Evolutionary conservation across 176 grass and related monocot genomes (phyloP).

Genomic region (Aechmea fasciata): DNA sequence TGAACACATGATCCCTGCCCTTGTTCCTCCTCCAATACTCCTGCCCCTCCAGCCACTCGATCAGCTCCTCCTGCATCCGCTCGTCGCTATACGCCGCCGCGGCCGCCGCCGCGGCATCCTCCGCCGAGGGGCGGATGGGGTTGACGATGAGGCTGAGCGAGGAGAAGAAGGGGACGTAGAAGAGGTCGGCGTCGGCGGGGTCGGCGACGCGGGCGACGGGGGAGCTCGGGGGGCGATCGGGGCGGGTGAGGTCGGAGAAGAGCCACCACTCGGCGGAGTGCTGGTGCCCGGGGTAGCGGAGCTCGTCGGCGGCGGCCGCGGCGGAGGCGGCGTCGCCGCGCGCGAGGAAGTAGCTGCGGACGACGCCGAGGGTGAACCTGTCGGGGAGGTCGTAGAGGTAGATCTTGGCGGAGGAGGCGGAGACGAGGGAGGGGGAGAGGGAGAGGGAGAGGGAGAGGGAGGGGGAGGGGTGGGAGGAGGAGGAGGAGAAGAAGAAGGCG

Average conservation of each 20-base stretch:
- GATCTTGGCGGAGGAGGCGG: slow-evolving; percentile 45
- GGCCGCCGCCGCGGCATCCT: slow-evolving; percentile 14
- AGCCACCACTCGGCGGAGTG: slow-evolving; percentile 89
- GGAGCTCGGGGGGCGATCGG: slow-evolving; percentile 16
- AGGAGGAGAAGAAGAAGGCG: slow-evolving; percentile 15
- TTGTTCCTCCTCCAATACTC: slow-evolving; percentile 54
- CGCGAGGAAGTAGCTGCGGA: slow-evolving; percentile 55
- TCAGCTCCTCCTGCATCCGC: slow-evolving; percentile 67
- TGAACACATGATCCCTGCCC: slow-evolving; percentile 81
- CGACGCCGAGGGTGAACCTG: slow-evolving; percentile 75
- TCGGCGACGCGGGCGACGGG: slow-evolving; percentile 48
- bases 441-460: slow-evolving; percentile 1
- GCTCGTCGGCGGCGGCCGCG: slow-evolving; percentile 21
- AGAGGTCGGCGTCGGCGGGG: slow-evolving; percentile 67
- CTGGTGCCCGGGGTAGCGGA: slow-evolving; percentile 77
- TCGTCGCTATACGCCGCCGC: slow-evolving; percentile 51
- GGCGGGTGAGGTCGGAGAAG: slow-evolving; percentile 49
- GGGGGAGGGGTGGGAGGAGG: slow-evolving; percentile 10
- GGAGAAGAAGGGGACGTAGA: slow-evolving; percentile 94
- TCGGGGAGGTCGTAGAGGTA: slow-evolving; percentile 56
- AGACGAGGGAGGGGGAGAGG: background rate
- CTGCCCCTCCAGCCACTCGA: slow-evolving; percentile 65
- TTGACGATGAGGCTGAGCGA: slow-evolving; percentile 93
- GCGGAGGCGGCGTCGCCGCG: slow-evolving; percentile 19
- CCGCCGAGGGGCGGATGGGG: slow-evolving; percentile 37